Evolutionary conservation across 805 yeast genomes (phyloP), one percentile per base, ranked within the genome.

Genomic region (Starmera dryadoides): DNA sequence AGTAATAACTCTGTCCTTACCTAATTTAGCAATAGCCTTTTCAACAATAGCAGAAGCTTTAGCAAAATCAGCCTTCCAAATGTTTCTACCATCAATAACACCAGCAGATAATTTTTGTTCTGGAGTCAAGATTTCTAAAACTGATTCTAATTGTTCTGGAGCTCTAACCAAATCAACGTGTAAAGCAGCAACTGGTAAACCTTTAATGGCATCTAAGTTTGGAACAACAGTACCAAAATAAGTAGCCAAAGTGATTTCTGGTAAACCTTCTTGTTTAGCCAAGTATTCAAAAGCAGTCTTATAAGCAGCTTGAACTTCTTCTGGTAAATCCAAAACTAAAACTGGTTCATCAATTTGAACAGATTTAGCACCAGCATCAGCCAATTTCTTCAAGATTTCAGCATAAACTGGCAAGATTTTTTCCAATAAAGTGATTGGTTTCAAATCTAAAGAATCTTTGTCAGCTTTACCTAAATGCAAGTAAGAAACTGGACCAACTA

Each of bases 181-280:
- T 85, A 82, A 77, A 68, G 94, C 96, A 52, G 89, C 72, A 56
- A 93, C 96, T 59, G 96, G 95, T 64, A 93, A 79, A 54, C 77
- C 81, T 75, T 83, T 79, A 71, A 93, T 75, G 55, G 96, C 89
- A 52, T 69, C 72, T 63, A 89, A 71, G 86, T 93, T 93, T 73
- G 98, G 98, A 72, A 88, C 83, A 58, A 86, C 96, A 60, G 94
- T 96, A 76, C 98, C 98, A 66, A 93, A 93, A 81, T 93, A 93
- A 58, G 98, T 73, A 62, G 98, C 77, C 60, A 93, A 67, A 56
- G 82, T 69, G 55, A 93, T 68, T 67, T 84, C 80, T 67, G 95
- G 96, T 56, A 81, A 64, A 51, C 78, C 76, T 56, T 72, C 78
- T 63, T 73, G 69, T 58, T 78, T 70, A 53, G 81, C 78, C 43